Evolutionary conservation across 2,329 filamentous ascomycete genomes (phyloP).

Genomic region (Zymoseptoria passerinii): DNA sequence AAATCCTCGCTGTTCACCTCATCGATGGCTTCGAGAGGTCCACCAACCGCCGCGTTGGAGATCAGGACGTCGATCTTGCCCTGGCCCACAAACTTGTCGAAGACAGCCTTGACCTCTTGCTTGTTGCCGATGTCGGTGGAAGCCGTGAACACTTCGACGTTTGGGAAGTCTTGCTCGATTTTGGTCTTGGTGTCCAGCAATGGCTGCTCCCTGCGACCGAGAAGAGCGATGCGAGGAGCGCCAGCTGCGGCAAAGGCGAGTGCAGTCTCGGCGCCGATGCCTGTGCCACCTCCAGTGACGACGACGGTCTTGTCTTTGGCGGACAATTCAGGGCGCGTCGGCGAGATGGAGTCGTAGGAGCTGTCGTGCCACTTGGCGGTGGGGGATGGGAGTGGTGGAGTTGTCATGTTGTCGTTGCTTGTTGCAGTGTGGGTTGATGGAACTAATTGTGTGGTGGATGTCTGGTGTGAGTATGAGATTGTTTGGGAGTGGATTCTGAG

Average conservation of each 20-base stretch:
- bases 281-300: conserved; percentile 40
- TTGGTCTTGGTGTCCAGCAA: conserved; percentile 31
- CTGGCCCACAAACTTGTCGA: conserved; percentile 23
- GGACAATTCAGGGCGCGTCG: conserved; percentile 35
- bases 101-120: conserved; percentile 28
- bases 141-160: conserved; percentile 27
- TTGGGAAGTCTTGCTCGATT: conserved; percentile 29
- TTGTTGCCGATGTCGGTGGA: conserved; percentile 28
- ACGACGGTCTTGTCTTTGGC: conserved; percentile 35
- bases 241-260: conserved; percentile 38
- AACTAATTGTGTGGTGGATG: not conserved
- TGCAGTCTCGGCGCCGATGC: conserved; percentile 40
- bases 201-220: conserved; percentile 35
- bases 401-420: not conserved
- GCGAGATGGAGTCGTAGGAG: conserved; percentile 31
- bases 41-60: conserved; percentile 30
- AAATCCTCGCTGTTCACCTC: conserved; percentile 28
- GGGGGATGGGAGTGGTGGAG: conserved; percentile 20
- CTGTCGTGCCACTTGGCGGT: conserved; percentile 31
- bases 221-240: conserved; percentile 36
- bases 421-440: too few species aligned
- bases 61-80: conserved; percentile 34
- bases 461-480: not conserved
- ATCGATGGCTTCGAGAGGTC: conserved; percentile 23
- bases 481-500: not conserved